Evolutionary conservation across 495 filamentous ascomycete genomes (phyloP), one percentile per base, ranked within the genome.

Genomic region (Ramalina peruviana): DNA sequence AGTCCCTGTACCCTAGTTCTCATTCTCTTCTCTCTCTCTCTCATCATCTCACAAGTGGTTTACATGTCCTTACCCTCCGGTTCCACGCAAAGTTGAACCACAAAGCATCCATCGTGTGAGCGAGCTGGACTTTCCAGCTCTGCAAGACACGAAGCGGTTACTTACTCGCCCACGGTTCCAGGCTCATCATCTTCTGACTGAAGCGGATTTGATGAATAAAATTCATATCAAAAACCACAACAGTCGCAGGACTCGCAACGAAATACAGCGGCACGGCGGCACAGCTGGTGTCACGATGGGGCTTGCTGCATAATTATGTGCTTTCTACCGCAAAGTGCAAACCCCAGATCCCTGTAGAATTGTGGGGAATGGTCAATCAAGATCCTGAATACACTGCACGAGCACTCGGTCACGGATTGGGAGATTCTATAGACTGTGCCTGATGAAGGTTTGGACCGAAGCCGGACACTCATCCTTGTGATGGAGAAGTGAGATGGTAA

Each of bases 311-410:
- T 63, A 81, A 78, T 1, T 76, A 78, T 42, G 69, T 88, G 16
- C 82, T 83, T 26, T 72, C 92, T n/a, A 21, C 83, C 86, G 4
- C 90, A 90, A 68, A 86, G 81, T 36, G 81, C 80, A 0, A 86
- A 75, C 0, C 65, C 71, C 3, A 68, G 65, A 76, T 0, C 65
- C 71, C 3, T 68, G 65, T 21, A 67, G 86, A 13, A 90, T 92
- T 52, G 40, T 48, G 36, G 78, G 80, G 55, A 90, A 64, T 51
- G 62, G 50, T 20, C 37, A 90, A 57, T 70, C 56, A 15, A 58
- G 46, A 37, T 23, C 20, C 33, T 56, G 54, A 58, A 62, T 53
- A 50, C 38, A 12, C 40, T 64, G 48, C 60, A 64, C 40, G 61
- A 64, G 44, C 67, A 73, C 56, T 64, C 83, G 10, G 74, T 82